These are phyloP conservation scores for Fusarium tjaetaba DNA, from an alignment of 2,329 filamentous ascomycete genomes.

Conservation along the genomic window DNA sequence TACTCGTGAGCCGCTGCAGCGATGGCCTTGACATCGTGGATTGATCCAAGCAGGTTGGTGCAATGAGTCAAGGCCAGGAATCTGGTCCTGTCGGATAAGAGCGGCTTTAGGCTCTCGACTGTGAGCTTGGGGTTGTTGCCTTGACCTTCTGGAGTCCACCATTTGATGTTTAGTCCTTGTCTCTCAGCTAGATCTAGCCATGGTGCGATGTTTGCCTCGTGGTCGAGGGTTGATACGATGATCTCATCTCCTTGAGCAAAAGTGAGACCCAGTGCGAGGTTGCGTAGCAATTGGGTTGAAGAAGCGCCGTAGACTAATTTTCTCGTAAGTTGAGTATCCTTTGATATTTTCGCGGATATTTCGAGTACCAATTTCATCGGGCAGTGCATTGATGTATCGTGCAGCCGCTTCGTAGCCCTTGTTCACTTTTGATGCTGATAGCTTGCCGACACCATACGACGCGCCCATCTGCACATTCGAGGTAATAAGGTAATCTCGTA, in stretches of 20 bases:
- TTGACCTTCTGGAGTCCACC: slow-evolving; percentile 3
- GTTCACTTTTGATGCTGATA: slow-evolving; percentile 59
- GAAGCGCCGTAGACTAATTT: slow-evolving; percentile 67
- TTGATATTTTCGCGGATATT: accelerated
- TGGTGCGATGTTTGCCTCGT: slow-evolving; percentile 80
- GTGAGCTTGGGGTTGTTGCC: slow-evolving; percentile 64
- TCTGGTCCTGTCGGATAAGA: slow-evolving; percentile 72
- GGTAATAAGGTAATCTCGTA: slow-evolving; percentile 71
- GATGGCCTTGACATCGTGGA: slow-evolving; percentile 70
- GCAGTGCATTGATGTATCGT: slow-evolving; percentile 73
- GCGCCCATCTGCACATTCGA: slow-evolving; percentile 82
- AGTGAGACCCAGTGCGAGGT: slow-evolving; percentile 66
- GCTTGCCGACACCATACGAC: slow-evolving; percentile 69
- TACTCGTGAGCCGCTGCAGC: slow-evolving; percentile 61
- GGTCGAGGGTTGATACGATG: slow-evolving; percentile 76
- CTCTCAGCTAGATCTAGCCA: slow-evolving; percentile 76
- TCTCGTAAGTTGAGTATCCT: not conserved
- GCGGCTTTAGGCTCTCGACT: slow-evolving; percentile 62
- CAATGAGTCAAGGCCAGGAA: slow-evolving; percentile 79
- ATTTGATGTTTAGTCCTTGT: slow-evolving; percentile 56
- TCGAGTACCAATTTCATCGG: slow-evolving; percentile 69
- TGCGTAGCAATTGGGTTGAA: slow-evolving; percentile 80
- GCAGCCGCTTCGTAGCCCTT: slow-evolving; percentile 72
- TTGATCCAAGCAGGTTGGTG: slow-evolving; percentile 77
- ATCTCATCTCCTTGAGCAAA: slow-evolving; percentile 71